Conservation (phyloP, 2,329 filamentous ascomycete genomes). For the Magnaporthiopsis poae region DNA sequence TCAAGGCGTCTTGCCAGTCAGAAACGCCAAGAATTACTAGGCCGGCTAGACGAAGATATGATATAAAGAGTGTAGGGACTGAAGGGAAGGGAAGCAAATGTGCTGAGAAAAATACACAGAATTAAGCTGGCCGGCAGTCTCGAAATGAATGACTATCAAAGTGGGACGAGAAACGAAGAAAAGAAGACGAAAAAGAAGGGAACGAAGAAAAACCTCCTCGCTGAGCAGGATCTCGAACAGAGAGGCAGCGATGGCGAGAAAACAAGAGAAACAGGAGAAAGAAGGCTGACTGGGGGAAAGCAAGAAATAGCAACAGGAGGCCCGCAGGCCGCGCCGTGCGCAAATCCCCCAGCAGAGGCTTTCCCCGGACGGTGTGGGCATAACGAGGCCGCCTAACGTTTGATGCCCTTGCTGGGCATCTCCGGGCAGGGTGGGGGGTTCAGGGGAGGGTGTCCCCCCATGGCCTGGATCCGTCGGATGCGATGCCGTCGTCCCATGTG, state of each 20-base stretch:
- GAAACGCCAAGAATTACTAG: neutral
- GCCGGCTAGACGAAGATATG: neutral
- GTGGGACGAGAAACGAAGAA: slow-evolving; percentile 3
- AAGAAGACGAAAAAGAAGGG: neutral
- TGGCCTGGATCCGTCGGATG: neutral
- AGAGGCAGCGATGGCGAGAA: slow-evolving; percentile 2
- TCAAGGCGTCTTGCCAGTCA: neutral
- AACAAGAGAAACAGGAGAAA: neutral
- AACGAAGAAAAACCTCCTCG: neutral
- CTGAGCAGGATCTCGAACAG: slow-evolving; percentile 1
- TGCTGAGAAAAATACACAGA: neutral
- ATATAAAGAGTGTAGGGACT: neutral
- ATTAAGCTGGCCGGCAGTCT: slow-evolving; percentile 4
- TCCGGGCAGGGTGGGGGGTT: neutral
- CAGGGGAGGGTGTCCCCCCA: neutral
- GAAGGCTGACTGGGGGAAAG: neutral
- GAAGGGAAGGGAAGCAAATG: neutral
- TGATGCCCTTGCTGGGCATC: neutral
- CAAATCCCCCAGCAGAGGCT: neutral
- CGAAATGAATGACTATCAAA: slow-evolving; percentile 6
- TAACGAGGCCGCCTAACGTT: neutral
- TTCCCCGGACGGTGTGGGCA: neutral
- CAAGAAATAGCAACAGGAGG: neutral
- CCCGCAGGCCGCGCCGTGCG: neutral
- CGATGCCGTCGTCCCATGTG: neutral